These are phyloP conservation scores for Torulaspora quercuum DNA, from an alignment of 805 yeast genomes.

Conservation along the genomic window DNA sequence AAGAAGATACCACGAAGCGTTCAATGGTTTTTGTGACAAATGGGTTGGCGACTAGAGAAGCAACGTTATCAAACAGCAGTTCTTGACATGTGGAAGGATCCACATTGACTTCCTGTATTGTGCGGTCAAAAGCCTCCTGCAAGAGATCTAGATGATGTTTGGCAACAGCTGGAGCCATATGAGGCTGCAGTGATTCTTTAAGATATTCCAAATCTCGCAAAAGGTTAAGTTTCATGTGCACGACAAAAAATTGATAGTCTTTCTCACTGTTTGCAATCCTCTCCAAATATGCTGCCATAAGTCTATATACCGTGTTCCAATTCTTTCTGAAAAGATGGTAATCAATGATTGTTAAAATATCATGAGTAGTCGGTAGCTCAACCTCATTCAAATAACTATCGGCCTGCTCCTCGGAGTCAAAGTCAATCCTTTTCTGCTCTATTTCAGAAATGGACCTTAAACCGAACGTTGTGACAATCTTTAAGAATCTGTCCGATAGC, in stretches of 20 bases:
- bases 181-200: conserved; percentile 16
- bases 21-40: conserved; percentile 19
- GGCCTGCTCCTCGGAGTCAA: conserved; percentile 33
- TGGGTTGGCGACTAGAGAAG: conserved; percentile 18
- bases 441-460: conserved; percentile 14
- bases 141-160: conserved; percentile 11
- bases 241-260: conserved; percentile 20
- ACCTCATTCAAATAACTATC: conserved; percentile 30
- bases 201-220: conserved; percentile 26
- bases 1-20: conserved; percentile 17
- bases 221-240: conserved; percentile 28
- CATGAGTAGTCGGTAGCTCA: conserved; percentile 28
- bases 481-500: conserved; percentile 35
- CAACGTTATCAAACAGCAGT: conserved; percentile 21
- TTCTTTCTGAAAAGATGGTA: conserved; percentile 24
- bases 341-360: conserved; percentile 29
- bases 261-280: conserved; percentile 19
- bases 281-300: conserved; percentile 29
- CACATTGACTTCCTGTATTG: conserved; percentile 20
- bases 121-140: conserved; percentile 15
- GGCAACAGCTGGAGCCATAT: conserved; percentile 9
- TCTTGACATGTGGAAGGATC: conserved; percentile 20
- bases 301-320: conserved; percentile 14
- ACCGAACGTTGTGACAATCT: conserved; percentile 31
- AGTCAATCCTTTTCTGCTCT: conserved; percentile 19